These are phyloP conservation scores for Malania oleifera DNA, from an alignment of 164 flowering plant species.

Conservation along the genomic window DNA sequence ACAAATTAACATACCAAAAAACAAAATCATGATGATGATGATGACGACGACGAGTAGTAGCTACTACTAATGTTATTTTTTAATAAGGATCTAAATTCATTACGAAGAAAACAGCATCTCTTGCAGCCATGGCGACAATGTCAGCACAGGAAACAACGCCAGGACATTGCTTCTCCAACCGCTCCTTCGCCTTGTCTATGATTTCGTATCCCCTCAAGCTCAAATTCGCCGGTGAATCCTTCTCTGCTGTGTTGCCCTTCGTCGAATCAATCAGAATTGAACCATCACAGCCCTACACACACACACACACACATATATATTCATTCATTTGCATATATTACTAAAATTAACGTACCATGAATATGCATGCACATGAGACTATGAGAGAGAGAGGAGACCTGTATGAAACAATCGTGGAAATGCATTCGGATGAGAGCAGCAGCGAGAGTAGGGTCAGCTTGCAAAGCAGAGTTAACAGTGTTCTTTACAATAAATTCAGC, in stretches of 20 bases:
- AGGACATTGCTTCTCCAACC: conserved; percentile 64
- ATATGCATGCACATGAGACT: no score
- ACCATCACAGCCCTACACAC: conserved; percentile 84
- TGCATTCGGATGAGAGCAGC: conserved; percentile 79
- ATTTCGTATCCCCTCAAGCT: conserved; percentile 75
- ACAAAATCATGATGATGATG: neutral
- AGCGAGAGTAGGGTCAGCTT: conserved; percentile 69
- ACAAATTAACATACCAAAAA: neutral
- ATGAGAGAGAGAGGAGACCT: conserved; percentile 30
- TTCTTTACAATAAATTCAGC: conserved; percentile 53
- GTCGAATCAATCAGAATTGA: conserved; percentile 78
- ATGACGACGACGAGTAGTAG: no score
- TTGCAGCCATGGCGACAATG: conserved; percentile 82
- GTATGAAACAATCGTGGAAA: conserved; percentile 80
- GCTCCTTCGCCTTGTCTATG: conserved; percentile 58
- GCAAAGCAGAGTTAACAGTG: conserved; percentile 49
- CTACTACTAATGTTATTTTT: no score
- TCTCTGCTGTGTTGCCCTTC: conserved; percentile 69
- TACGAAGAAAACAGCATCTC: conserved; percentile 78
- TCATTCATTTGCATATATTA: neutral
- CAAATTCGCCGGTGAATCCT: conserved; percentile 80
- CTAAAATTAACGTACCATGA: neutral
- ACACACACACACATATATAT: neutral
- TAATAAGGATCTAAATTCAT: neutral
- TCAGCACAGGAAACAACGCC: conserved; percentile 91